Evolutionary conservation across 1,139 yeast species (phyloP), one percentile per base, ranked within the genome.

Genomic region (Insectozyma bohioensis): DNA sequence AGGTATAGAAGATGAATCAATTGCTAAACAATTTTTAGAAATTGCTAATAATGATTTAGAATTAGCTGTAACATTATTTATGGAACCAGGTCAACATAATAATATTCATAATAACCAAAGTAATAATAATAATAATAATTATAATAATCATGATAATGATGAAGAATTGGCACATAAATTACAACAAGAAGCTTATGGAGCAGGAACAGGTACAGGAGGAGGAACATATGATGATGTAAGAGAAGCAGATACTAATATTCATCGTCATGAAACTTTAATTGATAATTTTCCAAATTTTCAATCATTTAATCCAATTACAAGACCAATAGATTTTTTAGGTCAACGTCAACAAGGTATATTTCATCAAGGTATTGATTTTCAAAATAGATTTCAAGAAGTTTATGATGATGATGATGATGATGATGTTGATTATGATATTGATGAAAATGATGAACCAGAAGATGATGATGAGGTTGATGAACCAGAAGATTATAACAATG

Each of bases 31-130:
- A 49, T 94, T 83, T 53, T 61, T 94, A 28, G 90, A 83, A 19
- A 79, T 90, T 61, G 75, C 94, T 7, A 90, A 81, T 33, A 80
- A 81, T 37, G 79, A 87, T 52, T 56, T 92, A 28, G 96, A 90
- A 41, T 75, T 80, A 18, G 98, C 98, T 0, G 86, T 94, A 6
- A 78, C 90, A 8, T 63, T 94, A 31, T 94, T 65, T 58, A 80
- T 85, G 66, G 98, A 94, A 52, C 65, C 47, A 40, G 63, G 46
- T 54, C 63, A 52, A 39, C 63, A 51, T 42, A 52, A 51, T 12
- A 37, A 46, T 15, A 43, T 46, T 17, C 28, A 37, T 5, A 21
- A 40, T 3, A 31, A 42, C 28, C 22, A 24, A 9, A 18, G 29
- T 8, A 12, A 19, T 23, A 22, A 16, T 12, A 16, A 20, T 12